A percentile compares a stretch with the other conserved stretches of the same genome.
phyloP scores from a whole-genome alignment of 176 grass and related monocot species.

The Poa pratensis region DNA sequence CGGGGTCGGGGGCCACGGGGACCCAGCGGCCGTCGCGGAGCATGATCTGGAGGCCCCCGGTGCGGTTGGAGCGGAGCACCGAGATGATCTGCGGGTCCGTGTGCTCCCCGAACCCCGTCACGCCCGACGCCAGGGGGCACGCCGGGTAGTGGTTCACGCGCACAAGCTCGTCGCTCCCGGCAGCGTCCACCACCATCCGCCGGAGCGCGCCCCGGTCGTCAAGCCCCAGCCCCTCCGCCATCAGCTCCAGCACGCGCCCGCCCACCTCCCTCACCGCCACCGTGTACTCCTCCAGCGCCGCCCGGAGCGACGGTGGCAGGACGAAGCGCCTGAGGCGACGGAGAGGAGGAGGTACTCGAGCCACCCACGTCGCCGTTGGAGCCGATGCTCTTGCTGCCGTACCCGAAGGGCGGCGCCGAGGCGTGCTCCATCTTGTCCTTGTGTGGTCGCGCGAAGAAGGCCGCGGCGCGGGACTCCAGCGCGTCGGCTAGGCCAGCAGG shows the following conservation, averaged over 20 bases:
- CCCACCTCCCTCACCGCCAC: conserved; percentile 50
- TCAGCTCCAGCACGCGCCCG: conserved; percentile 65
- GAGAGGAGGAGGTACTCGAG: conserved; percentile 83
- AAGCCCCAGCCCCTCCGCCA: conserved; percentile 61
- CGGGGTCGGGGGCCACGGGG: not conserved
- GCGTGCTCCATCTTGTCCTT: conserved; percentile 53
- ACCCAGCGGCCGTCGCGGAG: not conserved
- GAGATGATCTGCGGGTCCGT: conserved; percentile 4
- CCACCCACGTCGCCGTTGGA: conserved; percentile 88
- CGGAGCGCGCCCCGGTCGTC: conserved; percentile 48
- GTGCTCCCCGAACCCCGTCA: conserved; percentile 23
- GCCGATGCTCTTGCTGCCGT: conserved; percentile 83
- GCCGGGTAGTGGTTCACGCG: conserved; percentile 13
- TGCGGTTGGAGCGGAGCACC: not conserved
- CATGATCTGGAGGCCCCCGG: not conserved
- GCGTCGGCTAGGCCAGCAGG: conserved; percentile 45
- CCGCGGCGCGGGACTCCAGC: conserved; percentile 62
- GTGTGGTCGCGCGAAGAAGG: conserved; percentile 62
- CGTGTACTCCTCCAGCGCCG: conserved; percentile 69
- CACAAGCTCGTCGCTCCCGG: conserved; percentile 45
- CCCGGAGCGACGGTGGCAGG: conserved; percentile 39
- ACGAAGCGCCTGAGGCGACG: conserved; percentile 15
- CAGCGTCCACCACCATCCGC: conserved; percentile 47
- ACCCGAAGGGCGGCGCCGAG: conserved; percentile 51
- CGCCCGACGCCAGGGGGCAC: not conserved